These are phyloP conservation scores for Moniliophthora roreri DNA, from an alignment of 1,284 basidiomycete species.

Conservation along the genomic window DNA sequence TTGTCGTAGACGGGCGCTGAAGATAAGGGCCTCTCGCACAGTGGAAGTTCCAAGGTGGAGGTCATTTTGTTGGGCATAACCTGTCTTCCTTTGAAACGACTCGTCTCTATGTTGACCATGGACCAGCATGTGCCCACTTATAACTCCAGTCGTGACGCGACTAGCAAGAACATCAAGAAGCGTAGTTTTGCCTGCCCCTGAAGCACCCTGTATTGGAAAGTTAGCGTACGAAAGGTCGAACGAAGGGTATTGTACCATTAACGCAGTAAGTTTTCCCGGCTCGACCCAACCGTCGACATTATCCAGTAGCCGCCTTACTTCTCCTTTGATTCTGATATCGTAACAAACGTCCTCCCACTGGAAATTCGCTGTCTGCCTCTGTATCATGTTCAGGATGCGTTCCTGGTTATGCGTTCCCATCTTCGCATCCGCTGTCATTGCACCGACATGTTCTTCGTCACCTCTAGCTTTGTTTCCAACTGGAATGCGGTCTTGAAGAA, in stretches of 20 bases:
- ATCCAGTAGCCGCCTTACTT: conserved; percentile 45
- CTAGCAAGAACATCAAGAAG: conserved; percentile 68
- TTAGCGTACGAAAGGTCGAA: not conserved
- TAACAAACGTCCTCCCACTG: conserved; percentile 44
- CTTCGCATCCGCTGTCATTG: not conserved
- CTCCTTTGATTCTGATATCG: conserved; percentile 47
- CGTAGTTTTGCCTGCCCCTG: conserved; percentile 62
- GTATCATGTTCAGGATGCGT: not conserved
- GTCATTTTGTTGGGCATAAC: conserved; percentile 66
- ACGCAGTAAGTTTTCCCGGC: conserved; percentile 52
- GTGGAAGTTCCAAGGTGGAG: conserved; percentile 52
- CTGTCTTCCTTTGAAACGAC: conserved; percentile 61
- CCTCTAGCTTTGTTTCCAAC: conserved; percentile 3
- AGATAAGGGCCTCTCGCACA: conserved; percentile 69
- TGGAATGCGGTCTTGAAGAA: conserved; percentile 37
- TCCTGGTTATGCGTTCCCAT: not conserved
- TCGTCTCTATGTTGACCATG: conserved; percentile 57
- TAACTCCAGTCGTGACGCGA: conserved; percentile 62
- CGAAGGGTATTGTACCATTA: conserved; percentile 34
- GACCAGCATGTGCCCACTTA: conserved; percentile 64
- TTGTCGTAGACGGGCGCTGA: conserved; percentile 68
- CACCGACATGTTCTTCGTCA: conserved; percentile 19
- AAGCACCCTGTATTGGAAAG: conserved; percentile 39
- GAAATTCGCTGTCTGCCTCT: conserved; percentile 14
- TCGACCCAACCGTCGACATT: conserved; percentile 67